These are phyloP conservation scores for Solanum bulbocastanum DNA, from an alignment of 257 asterid species.

Conservation along the genomic window DNA sequence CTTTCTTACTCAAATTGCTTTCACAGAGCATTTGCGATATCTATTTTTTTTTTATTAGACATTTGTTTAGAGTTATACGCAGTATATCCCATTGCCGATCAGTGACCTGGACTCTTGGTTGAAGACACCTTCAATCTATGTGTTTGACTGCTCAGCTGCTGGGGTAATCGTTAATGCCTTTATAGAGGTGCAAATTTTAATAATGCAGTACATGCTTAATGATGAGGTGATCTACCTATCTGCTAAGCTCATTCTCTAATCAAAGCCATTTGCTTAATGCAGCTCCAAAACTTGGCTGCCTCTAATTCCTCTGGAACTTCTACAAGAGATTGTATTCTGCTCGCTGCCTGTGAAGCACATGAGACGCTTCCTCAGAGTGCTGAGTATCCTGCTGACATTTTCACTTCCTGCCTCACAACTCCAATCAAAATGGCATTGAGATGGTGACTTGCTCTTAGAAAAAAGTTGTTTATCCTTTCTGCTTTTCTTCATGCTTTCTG, in stretches of 20 bases:
- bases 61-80: conserved; percentile 67
- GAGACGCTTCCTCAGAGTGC: conserved; percentile 95
- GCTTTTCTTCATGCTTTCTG: not conserved
- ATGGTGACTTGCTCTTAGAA: conserved; percentile 41
- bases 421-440: conserved; percentile 95
- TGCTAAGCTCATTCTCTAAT: not conserved
- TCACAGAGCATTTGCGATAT: not conserved
- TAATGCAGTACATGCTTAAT: not conserved
- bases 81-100: conserved; percentile 82
- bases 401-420: conserved; percentile 96
- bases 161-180: conserved; percentile 86
- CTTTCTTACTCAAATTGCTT: not conserved
- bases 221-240: not conserved
- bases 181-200: conserved; percentile 42
- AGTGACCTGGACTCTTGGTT: conserved; percentile 93
- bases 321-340: conserved; percentile 63
- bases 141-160: conserved; percentile 98
- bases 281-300: conserved; percentile 68
- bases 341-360: conserved; percentile 79
- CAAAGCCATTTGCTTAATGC: conserved; percentile 4
- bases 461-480: not conserved
- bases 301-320: conserved; percentile 45
- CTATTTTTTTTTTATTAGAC: conserved; percentile 4
- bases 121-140: conserved; percentile 93
- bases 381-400: conserved; percentile 93